phyloP scores from a whole-genome alignment of 306 rosid genomes.

The Lablab purpureus region DNA sequence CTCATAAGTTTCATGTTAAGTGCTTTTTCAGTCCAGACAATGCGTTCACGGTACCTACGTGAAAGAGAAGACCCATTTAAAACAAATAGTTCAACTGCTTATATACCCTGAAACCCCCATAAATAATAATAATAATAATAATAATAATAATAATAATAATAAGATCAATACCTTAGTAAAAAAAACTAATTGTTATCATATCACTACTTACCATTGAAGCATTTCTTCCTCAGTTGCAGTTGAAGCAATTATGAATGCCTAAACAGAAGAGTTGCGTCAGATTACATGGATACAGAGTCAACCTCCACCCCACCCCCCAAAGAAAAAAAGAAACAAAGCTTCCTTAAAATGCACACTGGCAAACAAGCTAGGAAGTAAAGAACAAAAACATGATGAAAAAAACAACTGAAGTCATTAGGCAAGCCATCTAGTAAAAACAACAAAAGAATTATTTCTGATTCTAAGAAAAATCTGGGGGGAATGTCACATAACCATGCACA shows the following conservation, averaged over 20 bases:
- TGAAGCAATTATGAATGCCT: conserved; percentile 99
- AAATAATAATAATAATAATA: no score
- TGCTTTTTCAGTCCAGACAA: conserved; percentile 83
- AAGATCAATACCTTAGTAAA: neutral
- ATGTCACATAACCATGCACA: conserved; percentile 13
- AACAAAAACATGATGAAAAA: conserved; percentile 26
- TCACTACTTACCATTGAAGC: conserved; percentile 78
- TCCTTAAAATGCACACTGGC: conserved; percentile 1
- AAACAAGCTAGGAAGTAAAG: conserved; percentile 24
- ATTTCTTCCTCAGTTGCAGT: conserved; percentile 97
- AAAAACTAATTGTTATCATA: neutral
- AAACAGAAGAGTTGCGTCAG: conserved; percentile 44
- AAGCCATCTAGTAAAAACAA: conserved; percentile 16
- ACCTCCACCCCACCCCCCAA: neutral
- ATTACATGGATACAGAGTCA: conserved; percentile 20
- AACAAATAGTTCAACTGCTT: conserved; percentile 29
- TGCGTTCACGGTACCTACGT: conserved; percentile 84
- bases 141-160: no score
- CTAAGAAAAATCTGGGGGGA: neutral
- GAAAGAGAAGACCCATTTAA: conserved; percentile 29
- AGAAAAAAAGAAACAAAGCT: neutral
- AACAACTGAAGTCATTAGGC: neutral
- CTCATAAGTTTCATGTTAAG: conserved; percentile 74
- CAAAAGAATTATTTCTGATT: neutral
- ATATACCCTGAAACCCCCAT: neutral